These are phyloP conservation scores for Phaeosphaeriaceae sp. DNA, from an alignment of 2,329 filamentous ascomycete genomes.

Conservation along the genomic window DNA sequence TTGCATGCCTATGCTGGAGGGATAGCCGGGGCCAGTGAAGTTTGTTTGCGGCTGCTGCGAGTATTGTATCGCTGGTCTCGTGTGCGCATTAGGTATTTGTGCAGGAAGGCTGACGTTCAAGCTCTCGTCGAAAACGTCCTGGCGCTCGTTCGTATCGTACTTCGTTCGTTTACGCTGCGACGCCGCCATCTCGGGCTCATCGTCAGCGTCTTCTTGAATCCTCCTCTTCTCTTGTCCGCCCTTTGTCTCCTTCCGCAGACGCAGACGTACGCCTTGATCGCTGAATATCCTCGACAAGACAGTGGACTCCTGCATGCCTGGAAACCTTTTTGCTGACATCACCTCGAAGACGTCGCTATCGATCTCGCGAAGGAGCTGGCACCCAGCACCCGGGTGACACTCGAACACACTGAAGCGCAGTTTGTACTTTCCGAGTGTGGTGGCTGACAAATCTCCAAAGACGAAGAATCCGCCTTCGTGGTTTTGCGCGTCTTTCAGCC, in stretches of 20 bases:
- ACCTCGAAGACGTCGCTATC: conserved; percentile 73
- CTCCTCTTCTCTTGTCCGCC: conserved; percentile 39
- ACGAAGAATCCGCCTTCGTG: conserved; percentile 85
- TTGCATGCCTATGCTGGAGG: neutral
- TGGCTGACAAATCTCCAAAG: conserved; percentile 86
- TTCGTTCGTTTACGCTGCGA: neutral
- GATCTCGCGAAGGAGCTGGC: conserved; percentile 57
- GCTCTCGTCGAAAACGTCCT: neutral
- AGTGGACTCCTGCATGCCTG: conserved; percentile 82
- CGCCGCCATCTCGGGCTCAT: neutral
- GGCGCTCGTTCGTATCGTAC: neutral
- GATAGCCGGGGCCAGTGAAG: neutral
- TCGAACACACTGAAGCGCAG: conserved; percentile 79
- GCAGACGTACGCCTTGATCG: conserved; percentile 83
- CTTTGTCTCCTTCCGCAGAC: conserved; percentile 82
- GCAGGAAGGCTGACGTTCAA: neutral
- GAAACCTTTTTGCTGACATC: conserved; percentile 70
- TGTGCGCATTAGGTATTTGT: neutral
- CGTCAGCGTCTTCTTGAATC: neutral
- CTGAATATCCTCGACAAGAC: conserved; percentile 81
- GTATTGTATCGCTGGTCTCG: neutral
- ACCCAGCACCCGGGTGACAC: conserved; percentile 46
- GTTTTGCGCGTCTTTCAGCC: conserved; percentile 79
- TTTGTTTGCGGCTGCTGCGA: neutral
- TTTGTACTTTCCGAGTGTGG: conserved; percentile 73